These are phyloP conservation scores for Mesembryanthemum crystallinum DNA, from an alignment of 148 eudicot genomes.

Conservation along the genomic window DNA sequence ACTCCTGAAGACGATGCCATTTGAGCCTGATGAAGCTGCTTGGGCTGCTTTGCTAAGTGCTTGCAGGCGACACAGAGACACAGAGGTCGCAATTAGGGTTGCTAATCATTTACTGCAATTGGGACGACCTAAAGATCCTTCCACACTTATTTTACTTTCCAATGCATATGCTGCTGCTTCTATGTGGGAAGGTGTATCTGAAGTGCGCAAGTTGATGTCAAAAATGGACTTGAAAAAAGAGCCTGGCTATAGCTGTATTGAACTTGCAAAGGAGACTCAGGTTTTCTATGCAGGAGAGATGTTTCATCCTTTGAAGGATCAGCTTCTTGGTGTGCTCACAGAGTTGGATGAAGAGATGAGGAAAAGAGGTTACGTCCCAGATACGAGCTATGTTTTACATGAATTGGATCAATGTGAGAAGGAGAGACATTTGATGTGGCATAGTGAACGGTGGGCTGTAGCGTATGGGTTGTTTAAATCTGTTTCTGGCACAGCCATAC, in stretches of 20 bases:
- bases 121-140: constrained; percentile 55
- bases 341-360: constrained; percentile 68
- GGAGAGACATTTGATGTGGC: constrained; percentile 69
- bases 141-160: constrained; percentile 54
- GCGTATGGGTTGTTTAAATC: constrained; percentile 71
- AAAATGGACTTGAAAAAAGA: constrained; percentile 47
- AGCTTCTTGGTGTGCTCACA: constrained; percentile 39
- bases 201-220: constrained; percentile 55
- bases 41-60: constrained; percentile 76
- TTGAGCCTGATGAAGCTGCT: constrained; percentile 67
- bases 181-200: constrained; percentile 56
- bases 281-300: constrained; percentile 65
- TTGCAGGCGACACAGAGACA: constrained; percentile 48
- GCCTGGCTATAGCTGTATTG: constrained; percentile 67
- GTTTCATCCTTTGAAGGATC: constrained; percentile 44
- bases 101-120: constrained; percentile 50
- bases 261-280: constrained; percentile 54
- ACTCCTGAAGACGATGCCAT: constrained; percentile 59
- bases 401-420: constrained; percentile 62
- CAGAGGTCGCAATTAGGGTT: constrained; percentile 43
- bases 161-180: constrained; percentile 58
- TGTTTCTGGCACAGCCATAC: constrained; percentile 47
- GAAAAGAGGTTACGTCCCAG: constrained; percentile 64
- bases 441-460: constrained; percentile 71
- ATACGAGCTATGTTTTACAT: constrained; percentile 59